These are phyloP conservation scores for Pseudoscleropodium purum DNA, from an alignment of 225 moss, liverwort and hornwort species.

Conservation along the genomic window DNA sequence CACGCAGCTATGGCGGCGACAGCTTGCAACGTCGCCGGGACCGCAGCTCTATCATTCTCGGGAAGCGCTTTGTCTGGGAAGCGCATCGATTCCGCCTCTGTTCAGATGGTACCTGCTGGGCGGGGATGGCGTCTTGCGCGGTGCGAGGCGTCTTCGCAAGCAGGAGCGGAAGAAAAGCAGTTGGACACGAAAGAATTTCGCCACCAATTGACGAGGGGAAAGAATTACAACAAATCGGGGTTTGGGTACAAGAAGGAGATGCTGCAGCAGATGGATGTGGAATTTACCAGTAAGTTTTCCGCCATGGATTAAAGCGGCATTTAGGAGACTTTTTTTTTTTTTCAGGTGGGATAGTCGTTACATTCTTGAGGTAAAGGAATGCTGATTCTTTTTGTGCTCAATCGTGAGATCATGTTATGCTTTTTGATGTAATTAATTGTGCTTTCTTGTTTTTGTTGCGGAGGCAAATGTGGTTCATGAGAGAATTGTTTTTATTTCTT, in stretches of 20 bases:
- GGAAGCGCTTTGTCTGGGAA: slow-evolving; percentile 3
- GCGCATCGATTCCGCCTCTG: neutral
- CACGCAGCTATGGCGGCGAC: slow-evolving; percentile 22
- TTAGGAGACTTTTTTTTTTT: neutral
- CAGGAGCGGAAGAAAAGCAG: slow-evolving; percentile 17
- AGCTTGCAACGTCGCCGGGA: slow-evolving; percentile 10
- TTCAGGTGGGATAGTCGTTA: neutral
- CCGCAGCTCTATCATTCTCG: slow-evolving; percentile 7
- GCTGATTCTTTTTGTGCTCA: neutral
- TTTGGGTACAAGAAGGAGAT: slow-evolving; percentile 96
- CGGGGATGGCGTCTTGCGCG: neutral
- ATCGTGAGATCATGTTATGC: neutral
- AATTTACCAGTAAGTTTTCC: slow-evolving; percentile 56
- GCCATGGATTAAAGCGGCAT: neutral
- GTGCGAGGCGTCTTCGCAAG: slow-evolving; percentile 17
- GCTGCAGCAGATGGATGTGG: slow-evolving; percentile 65
- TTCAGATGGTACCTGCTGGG: neutral
- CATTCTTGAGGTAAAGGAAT: neutral
- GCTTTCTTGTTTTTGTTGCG: neutral
- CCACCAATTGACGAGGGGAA: slow-evolving; percentile 42
- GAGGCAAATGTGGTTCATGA: neutral
- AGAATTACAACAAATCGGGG: slow-evolving; percentile 81
- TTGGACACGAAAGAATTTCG: slow-evolving; percentile 76
- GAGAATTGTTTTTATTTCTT: neutral
- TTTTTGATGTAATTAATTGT: neutral